phyloP scores from a whole-genome alignment of 305 asterid species.

The Solanum aculeatissimum region DNA sequence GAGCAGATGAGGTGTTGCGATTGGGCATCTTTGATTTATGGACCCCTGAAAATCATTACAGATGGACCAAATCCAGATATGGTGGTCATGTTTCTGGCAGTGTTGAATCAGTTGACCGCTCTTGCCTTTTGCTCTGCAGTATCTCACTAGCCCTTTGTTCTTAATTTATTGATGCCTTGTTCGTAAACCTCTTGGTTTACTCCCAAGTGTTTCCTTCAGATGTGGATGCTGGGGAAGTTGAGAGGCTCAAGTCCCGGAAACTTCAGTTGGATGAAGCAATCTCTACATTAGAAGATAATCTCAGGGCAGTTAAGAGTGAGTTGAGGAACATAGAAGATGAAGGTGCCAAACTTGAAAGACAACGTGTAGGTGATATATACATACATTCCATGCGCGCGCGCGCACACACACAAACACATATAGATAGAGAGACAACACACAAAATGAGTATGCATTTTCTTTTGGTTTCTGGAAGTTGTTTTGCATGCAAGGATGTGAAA shows the following conservation, averaged over 20 bases:
- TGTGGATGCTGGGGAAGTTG: slow-evolving; percentile 73
- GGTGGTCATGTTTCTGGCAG: slow-evolving; percentile 74
- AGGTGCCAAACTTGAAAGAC: slow-evolving; percentile 56
- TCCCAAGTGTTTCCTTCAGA: slow-evolving; percentile 27
- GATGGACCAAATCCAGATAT: slow-evolving; percentile 74
- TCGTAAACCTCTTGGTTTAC: not conserved
- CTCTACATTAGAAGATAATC: slow-evolving; percentile 21
- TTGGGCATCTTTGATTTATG: slow-evolving; percentile 73
- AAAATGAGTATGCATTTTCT: not conserved
- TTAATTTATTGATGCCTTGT: not conserved
- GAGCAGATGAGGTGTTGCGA: slow-evolving; percentile 55
- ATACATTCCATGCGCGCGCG: not conserved
- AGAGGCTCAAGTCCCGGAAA: slow-evolving; percentile 30
- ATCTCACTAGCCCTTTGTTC: slow-evolving; percentile 9
- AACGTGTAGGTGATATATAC: slow-evolving; percentile 44
- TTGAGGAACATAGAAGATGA: slow-evolving; percentile 63
- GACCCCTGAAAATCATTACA: slow-evolving; percentile 94
- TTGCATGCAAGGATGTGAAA: not conserved
- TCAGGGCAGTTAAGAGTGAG: slow-evolving; percentile 47
- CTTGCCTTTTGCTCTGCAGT: slow-evolving; percentile 74
- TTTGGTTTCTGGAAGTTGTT: not conserved
- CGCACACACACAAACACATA: not conserved
- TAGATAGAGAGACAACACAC: not conserved
- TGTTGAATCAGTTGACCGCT: slow-evolving; percentile 51
- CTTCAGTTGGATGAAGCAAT: slow-evolving; percentile 35